Evolutionary conservation across 2,329 filamentous ascomycete genomes (phyloP).

Genomic region (Penicillium rolfsii): DNA sequence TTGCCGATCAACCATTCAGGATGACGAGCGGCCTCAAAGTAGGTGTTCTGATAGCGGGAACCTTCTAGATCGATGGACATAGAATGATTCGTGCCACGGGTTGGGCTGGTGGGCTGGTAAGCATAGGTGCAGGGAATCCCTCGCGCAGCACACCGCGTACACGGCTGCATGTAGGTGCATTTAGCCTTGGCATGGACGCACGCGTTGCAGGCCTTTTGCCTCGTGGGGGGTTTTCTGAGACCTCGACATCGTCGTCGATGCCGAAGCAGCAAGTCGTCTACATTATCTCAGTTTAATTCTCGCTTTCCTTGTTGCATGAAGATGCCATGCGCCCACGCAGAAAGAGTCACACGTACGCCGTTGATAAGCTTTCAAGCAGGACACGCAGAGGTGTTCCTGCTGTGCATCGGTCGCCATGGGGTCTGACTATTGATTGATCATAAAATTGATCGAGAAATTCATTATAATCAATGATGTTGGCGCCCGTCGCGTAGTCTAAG

Average conservation of each 20-base stretch:
- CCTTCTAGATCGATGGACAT: neutral
- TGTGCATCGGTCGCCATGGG: neutral
- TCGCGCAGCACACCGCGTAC: slow-evolving; percentile 22
- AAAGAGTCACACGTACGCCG: slow-evolving; percentile 19
- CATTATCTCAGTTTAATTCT: neutral
- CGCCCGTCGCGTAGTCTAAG: neutral
- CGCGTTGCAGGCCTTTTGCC: slow-evolving; percentile 23
- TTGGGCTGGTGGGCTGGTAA: slow-evolving; percentile 3
- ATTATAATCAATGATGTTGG: neutral
- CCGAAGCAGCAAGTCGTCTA: slow-evolving; percentile 14
- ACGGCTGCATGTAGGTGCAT: slow-evolving; percentile 24
- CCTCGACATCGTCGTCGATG: slow-evolving; percentile 27
- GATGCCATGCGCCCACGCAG: neutral
- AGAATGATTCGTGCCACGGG: neutral
- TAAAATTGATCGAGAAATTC: neutral
- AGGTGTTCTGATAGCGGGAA: neutral
- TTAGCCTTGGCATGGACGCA: slow-evolving; percentile 28
- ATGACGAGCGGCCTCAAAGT: neutral
- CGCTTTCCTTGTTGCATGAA: neutral
- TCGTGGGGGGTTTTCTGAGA: slow-evolving; percentile 11
- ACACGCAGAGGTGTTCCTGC: slow-evolving; percentile 11
- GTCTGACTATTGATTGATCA: neutral
- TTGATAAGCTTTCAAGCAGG: slow-evolving; percentile 25
- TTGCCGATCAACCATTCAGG: neutral
- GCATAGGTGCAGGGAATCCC: slow-evolving; percentile 13